Conservation (phyloP, 352 stramenopile genomes). For the Phytophthora rubi region DNA sequence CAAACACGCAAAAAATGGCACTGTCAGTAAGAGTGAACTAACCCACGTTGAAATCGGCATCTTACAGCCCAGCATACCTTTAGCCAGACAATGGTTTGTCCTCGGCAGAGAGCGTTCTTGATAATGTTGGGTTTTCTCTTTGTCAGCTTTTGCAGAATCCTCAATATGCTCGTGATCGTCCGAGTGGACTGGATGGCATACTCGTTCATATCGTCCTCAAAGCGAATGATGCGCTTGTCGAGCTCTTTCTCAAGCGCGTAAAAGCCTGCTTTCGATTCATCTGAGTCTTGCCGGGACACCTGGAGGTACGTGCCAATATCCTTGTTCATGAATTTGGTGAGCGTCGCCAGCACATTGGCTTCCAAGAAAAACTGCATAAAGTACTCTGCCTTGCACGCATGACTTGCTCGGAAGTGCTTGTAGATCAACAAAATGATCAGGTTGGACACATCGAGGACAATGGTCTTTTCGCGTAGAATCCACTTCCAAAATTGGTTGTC, state of each 20-base stretch:
- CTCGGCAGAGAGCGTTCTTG: slow-evolving; percentile 77
- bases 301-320: slow-evolving; percentile 83
- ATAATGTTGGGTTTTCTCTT: slow-evolving; percentile 89
- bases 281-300: slow-evolving; percentile 59
- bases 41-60: background rate
- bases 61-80: slow-evolving; percentile 46
- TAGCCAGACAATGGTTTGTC: slow-evolving; percentile 81
- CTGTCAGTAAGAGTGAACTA: slow-evolving; percentile 11
- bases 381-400: slow-evolving; percentile 81
- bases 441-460: slow-evolving; percentile 77
- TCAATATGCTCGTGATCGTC: slow-evolving; percentile 79
- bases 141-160: slow-evolving; percentile 83
- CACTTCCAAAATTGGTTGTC: slow-evolving; percentile 84
- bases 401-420: slow-evolving; percentile 80
- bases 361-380: slow-evolving; percentile 85
- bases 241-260: slow-evolving; percentile 65
- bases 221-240: slow-evolving; percentile 62
- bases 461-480: slow-evolving; percentile 82
- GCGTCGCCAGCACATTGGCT: slow-evolving; percentile 66
- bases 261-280: slow-evolving; percentile 63
- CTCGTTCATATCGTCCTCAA: slow-evolving; percentile 76
- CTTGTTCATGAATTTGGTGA: slow-evolving; percentile 91
- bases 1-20: background rate
- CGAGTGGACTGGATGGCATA: slow-evolving; percentile 70
- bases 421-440: slow-evolving; percentile 71